Evolutionary conservation across 768 basidiomycete species (phyloP).

Genomic region (Lactarius vividus): DNA sequence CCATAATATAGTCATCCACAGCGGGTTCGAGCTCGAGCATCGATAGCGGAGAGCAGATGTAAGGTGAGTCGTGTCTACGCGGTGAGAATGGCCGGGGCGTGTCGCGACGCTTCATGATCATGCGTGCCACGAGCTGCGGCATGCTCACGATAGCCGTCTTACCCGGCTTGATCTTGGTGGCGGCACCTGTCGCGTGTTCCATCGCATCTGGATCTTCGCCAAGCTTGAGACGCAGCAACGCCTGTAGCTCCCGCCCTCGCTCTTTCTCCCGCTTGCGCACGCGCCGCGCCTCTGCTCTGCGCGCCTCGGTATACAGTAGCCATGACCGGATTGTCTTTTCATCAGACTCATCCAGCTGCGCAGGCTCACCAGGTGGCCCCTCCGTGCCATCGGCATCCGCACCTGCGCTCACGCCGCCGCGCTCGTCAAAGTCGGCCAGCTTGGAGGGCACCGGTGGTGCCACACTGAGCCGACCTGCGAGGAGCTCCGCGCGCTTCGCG

Average conservation of each 20-base stretch:
- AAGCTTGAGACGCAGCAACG: slow-evolving; percentile 56
- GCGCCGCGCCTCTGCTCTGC: slow-evolving; percentile 43
- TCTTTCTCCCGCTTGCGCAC: slow-evolving; percentile 52
- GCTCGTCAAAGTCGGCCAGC: slow-evolving; percentile 32
- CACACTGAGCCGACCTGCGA: slow-evolving; percentile 21
- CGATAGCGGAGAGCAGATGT: slow-evolving; percentile 35
- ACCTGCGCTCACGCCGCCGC: slow-evolving; percentile 30
- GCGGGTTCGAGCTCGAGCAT: slow-evolving; percentile 5
- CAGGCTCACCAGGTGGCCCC: slow-evolving; percentile 38
- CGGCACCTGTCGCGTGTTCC: slow-evolving; percentile 31
- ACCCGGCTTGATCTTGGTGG: slow-evolving; percentile 10
- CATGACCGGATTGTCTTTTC: slow-evolving; percentile 33
- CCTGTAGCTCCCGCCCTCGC: slow-evolving; percentile 52
- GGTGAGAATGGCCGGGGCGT: slow-evolving; percentile 39
- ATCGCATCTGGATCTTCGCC: slow-evolving; percentile 31
- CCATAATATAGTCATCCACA: slow-evolving; percentile 14
- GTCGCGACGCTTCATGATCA: slow-evolving; percentile 46
- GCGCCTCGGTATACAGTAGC: slow-evolving; percentile 32
- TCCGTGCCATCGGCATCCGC: slow-evolving; percentile 37
- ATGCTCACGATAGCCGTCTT: slow-evolving; percentile 32
- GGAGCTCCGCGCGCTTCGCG: slow-evolving; percentile 19
- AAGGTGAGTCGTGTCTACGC: slow-evolving; percentile 34
- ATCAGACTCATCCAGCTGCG: slow-evolving; percentile 29
- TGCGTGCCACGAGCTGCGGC: slow-evolving; percentile 46
- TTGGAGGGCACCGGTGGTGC: slow-evolving; percentile 24